Conservation (phyloP, 2,329 filamentous ascomycete genomes). For the Exserohilum rostratum region DNA sequence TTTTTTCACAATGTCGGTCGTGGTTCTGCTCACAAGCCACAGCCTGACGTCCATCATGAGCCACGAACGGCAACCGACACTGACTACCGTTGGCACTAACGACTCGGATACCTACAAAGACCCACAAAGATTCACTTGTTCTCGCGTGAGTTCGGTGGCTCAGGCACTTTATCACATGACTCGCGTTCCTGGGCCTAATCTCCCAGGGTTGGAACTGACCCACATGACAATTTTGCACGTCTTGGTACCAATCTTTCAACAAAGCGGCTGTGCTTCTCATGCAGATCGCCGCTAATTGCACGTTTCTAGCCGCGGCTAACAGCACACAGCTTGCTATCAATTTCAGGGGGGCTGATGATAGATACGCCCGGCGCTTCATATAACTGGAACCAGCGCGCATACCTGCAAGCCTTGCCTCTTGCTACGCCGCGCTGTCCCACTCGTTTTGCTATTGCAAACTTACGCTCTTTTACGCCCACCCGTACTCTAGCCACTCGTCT, state of each 20-base stretch:
- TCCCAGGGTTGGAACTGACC: not conserved
- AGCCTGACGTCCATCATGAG: no score
- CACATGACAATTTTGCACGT: not conserved
- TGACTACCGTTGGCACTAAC: no score
- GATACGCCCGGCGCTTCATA: constrained; percentile 11
- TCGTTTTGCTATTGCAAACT: constrained; percentile 2
- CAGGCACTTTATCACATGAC: not conserved
- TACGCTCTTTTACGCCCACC: constrained; percentile 10
- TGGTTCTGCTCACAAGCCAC: no score
- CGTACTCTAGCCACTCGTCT: constrained; percentile 8
- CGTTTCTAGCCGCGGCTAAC: constrained; percentile 6
- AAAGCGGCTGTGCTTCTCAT: constrained; percentile 2
- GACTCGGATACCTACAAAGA: not conserved
- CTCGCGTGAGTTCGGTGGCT: not conserved
- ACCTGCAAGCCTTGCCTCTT: constrained; percentile 2
- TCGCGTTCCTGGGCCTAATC: not conserved
- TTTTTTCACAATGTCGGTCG: not conserved
- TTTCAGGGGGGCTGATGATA: constrained; percentile 11
- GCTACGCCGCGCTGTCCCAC: constrained; percentile 1
- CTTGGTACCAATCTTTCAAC: constrained; percentile 5
- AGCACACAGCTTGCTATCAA: constrained; percentile 14
- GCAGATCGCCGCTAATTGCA: constrained; percentile 10
- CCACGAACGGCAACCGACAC: no score
- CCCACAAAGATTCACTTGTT: not conserved
- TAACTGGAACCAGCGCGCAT: constrained; percentile 2